Base-by-base conservation (phyloP, 257 asterid species). In the Ilex aquifolium region DNA sequence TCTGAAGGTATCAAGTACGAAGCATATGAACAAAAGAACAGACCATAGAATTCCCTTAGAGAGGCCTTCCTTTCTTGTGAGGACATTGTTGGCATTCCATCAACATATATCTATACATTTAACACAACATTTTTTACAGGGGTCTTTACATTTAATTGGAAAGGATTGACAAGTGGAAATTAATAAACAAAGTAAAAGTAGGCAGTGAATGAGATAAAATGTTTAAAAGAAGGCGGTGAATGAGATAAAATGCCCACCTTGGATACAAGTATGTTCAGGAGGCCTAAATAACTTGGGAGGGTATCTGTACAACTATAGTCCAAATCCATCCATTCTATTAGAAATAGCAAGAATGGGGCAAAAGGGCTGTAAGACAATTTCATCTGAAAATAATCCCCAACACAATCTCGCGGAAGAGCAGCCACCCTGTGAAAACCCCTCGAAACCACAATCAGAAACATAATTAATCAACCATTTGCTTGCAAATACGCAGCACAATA, bases 21-120 rank as follows among this genome's bases (percentile, higher is more conserved):
- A 60, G 15, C 50, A 3, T 49, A 36, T 30, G 59, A 55, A 61
- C 15, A 30, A 44, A 56, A 31, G n/a, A 32, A 75, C 94, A 57
- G 48, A 91, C 98, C 92, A 42, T 91, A 91, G 69, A 91, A 91
- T 60, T 91, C 97, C 50, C 67, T 74, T 56, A 91, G 57, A 29
- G 93, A 72, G 32, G 97, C 95, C 75, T 78, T 86, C 77, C 98
- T 79, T 76, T 86, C 97, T 50, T 44, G 73, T 50, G 91, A 68
- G 2, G 88, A 77, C 53, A 82, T 69, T 59, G 77, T 86, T 56
- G 87, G 93, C 69, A 87, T 77, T 62, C 91, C 95, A 65, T 91
- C 95, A 4, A 80, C 63, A 71, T 80, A 80, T 59, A 88, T 95
- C 98, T 91, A 79, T 31, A 57, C 13, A 36, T 63, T 17, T 40